Evolutionary conservation across 2,329 filamentous ascomycete species (phyloP).

Genomic region (Teratosphaeria viscida): DNA sequence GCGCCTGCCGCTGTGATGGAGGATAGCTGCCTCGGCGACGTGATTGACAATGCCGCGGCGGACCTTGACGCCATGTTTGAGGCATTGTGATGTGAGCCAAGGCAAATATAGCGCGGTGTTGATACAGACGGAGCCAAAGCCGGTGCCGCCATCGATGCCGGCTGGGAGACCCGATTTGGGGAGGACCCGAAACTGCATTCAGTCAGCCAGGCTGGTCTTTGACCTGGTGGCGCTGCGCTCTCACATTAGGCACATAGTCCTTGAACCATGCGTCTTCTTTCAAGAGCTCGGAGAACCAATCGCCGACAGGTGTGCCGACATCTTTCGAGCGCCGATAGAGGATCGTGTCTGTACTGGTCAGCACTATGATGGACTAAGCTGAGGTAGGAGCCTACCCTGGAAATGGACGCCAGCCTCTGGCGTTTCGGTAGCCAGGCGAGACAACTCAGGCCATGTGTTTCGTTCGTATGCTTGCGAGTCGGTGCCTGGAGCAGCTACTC

Average conservation of each 20-base stretch:
- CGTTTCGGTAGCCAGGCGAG: constrained; percentile 42
- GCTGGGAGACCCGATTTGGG: constrained; percentile 38
- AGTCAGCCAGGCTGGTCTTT: not conserved
- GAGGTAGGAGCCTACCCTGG: constrained; percentile 34
- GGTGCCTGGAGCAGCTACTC: constrained; percentile 32
- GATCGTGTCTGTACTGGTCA: constrained; percentile 31
- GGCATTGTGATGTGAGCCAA: constrained; percentile 73
- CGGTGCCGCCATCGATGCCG: constrained; percentile 60
- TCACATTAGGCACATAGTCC: constrained; percentile 57
- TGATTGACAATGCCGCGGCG: constrained; percentile 44
- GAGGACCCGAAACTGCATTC: constrained; percentile 23
- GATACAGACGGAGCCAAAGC: constrained; percentile 80
- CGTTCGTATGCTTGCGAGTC: constrained; percentile 31
- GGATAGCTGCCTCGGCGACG: constrained; percentile 55
- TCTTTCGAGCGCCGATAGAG: constrained; percentile 56
- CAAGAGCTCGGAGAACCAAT: constrained; percentile 56
- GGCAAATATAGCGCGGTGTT: constrained; percentile 82
- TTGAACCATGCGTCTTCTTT: constrained; percentile 63
- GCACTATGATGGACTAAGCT: not conserved
- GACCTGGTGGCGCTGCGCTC: constrained; percentile 13
- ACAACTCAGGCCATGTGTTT: constrained; percentile 36
- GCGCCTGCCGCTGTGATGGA: constrained; percentile 47
- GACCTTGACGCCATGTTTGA: constrained; percentile 56
- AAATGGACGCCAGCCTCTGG: constrained; percentile 75
- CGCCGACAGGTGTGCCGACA: constrained; percentile 39